Evolutionary conservation across 2,329 filamentous ascomycete genomes (phyloP).

Genomic region (Bipolaris victoriae): DNA sequence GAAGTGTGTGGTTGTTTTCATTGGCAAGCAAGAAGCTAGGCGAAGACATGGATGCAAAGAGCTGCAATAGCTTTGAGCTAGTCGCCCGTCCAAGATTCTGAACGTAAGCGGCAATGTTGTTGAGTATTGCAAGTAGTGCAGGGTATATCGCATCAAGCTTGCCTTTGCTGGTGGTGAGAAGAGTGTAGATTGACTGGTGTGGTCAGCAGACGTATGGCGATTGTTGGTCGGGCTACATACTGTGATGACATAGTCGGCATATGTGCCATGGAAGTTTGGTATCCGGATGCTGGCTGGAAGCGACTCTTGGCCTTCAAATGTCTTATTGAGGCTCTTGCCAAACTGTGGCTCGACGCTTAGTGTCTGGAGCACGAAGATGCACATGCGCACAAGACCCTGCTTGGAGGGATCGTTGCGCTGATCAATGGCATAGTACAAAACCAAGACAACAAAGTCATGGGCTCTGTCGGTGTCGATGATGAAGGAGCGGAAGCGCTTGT

Average conservation of each 20-base stretch:
- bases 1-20: conserved; percentile 82
- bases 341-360: conserved; percentile 92
- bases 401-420: conserved; percentile 84
- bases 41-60: conserved; percentile 91
- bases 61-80: conserved; percentile 81
- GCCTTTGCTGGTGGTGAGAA: conserved; percentile 90
- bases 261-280: conserved; percentile 82
- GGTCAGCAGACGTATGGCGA: conserved; percentile 28
- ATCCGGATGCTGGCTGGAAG: conserved; percentile 82
- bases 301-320: conserved; percentile 86
- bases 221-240: conserved; percentile 55
- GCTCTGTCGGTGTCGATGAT: conserved; percentile 94
- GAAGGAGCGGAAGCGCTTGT: conserved; percentile 94
- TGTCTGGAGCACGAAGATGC: conserved; percentile 94
- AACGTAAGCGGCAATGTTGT: conserved; percentile 87
- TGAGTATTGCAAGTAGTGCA: conserved; percentile 87
- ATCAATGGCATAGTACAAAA: conserved; percentile 91
- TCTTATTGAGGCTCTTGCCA: conserved; percentile 85
- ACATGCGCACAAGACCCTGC: conserved; percentile 94
- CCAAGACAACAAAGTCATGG: conserved; percentile 89
- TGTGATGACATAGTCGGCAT: conserved; percentile 92
- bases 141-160: conserved; percentile 91
- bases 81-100: conserved; percentile 76
- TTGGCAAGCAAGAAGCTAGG: conserved; percentile 92
- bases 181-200: conserved; percentile 79